These are phyloP conservation scores for Pseudonitzschia multiseries DNA, from an alignment of 108 stramenopile species.

Conservation along the genomic window DNA sequence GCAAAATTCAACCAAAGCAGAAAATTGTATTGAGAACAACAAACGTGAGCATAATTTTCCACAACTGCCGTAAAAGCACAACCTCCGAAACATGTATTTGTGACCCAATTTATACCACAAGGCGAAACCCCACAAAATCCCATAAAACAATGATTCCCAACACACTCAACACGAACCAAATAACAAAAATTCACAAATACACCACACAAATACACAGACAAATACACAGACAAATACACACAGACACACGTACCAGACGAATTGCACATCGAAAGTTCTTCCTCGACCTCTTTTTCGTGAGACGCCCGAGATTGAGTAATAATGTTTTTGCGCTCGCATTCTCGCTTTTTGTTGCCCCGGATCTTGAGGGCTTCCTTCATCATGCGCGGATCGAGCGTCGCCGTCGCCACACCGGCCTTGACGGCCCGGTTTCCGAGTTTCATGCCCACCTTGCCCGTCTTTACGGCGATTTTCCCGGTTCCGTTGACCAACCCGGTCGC, in stretches of 20 bases:
- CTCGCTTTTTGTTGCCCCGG: constrained; percentile 31
- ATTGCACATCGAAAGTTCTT: constrained; percentile 4
- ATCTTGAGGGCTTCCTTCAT: constrained; percentile 33
- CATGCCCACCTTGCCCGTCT: constrained; percentile 28
- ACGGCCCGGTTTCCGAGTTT: constrained; percentile 26
- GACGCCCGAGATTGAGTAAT: neutral
- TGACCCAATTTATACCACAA: too few species aligned
- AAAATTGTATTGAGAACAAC: too few species aligned
- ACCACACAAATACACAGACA: too few species aligned
- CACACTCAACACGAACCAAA: neutral
- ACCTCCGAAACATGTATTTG: too few species aligned
- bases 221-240: neutral
- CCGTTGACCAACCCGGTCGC: constrained; percentile 7
- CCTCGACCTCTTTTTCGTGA: neutral
- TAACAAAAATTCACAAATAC: too few species aligned
- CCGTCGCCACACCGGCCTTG: constrained; percentile 38
- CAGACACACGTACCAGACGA: neutral
- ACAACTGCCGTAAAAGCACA: too few species aligned
- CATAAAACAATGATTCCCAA: too few species aligned
- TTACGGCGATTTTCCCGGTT: constrained; percentile 28
- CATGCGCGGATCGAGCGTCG: constrained; percentile 38
- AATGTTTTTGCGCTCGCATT: constrained; percentile 23
- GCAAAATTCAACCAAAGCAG: too few species aligned
- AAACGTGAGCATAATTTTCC: too few species aligned
- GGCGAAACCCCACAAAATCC: too few species aligned